A percentile compares a stretch with the other conserved stretches of the same genome.
phyloP scores from a whole-genome alignment of 1,284 basidiomycete genomes.

The Taiwanofungus camphoratus region DNA sequence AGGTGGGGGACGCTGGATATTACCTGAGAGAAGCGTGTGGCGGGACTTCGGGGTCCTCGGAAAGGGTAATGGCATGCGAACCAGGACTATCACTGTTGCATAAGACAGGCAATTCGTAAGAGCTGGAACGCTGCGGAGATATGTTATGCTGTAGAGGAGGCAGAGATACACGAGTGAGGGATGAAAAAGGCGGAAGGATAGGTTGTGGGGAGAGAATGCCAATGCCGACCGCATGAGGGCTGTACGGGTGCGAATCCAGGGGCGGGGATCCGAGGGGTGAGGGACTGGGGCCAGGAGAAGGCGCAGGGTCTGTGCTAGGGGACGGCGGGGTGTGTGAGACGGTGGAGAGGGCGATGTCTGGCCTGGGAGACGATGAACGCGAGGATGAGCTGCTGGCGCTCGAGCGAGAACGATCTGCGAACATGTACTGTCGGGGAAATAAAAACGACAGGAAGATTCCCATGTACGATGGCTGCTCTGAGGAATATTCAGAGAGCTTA shows the following conservation, averaged over 20 bases:
- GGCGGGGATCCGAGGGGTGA: constrained; percentile 18
- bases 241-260: constrained; percentile 20
- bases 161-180: constrained; percentile 14
- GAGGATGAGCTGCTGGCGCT: constrained; percentile 20
- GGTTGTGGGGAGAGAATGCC: constrained; percentile 24
- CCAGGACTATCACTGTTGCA: background rate
- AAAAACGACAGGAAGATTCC: constrained; percentile 30
- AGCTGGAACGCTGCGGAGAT: constrained; percentile 20
- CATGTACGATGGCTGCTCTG: constrained; percentile 20
- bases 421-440: constrained; percentile 29
- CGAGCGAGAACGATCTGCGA: constrained; percentile 21
- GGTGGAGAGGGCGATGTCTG: constrained; percentile 9
- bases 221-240: constrained; percentile 24
- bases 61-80: background rate
- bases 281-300: constrained; percentile 12
- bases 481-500: constrained; percentile 1
- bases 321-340: constrained; percentile 9
- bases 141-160: constrained; percentile 17
- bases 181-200: constrained; percentile 20
- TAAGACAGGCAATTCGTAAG: constrained; percentile 19
- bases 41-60: background rate
- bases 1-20: background rate
- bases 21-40: constrained; percentile 11
- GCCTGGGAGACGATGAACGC: constrained; percentile 19
- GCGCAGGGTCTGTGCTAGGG: constrained; percentile 9